phyloP scores from a whole-genome alignment of 2,329 filamentous ascomycete genomes.

The Ploettnerulaceae sp. region DNA sequence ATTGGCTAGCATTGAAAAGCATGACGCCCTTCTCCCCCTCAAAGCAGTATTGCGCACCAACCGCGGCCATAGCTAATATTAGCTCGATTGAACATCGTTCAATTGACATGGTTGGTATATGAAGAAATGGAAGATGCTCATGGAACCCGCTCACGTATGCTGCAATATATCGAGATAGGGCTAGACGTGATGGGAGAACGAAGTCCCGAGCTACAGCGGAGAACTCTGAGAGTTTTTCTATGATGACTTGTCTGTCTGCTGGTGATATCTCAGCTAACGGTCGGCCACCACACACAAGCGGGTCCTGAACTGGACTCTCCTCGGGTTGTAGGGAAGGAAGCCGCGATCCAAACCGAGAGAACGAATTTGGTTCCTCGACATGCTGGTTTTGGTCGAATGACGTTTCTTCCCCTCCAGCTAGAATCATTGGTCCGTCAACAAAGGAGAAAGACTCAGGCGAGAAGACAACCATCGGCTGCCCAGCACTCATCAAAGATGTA shows the following conservation, averaged over 20 bases:
- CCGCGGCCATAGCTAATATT: slow-evolving; percentile 60
- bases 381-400: slow-evolving; percentile 1
- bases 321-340: slow-evolving; percentile 16
- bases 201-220: slow-evolving; percentile 59
- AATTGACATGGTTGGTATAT: slow-evolving; percentile 60
- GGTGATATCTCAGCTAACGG: slow-evolving; percentile 43
- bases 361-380: slow-evolving; percentile 8
- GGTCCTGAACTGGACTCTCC: slow-evolving; percentile 3
- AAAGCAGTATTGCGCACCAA: slow-evolving; percentile 63
- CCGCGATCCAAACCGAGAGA: slow-evolving; percentile 16
- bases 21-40: slow-evolving; percentile 55
- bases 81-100: slow-evolving; percentile 64
- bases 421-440: slow-evolving; percentile 30
- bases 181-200: slow-evolving; percentile 63
- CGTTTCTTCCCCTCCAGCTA: background rate
- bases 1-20: slow-evolving; percentile 57
- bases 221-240: slow-evolving; percentile 52
- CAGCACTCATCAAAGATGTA: slow-evolving; percentile 43
- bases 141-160: slow-evolving; percentile 66
- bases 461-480: slow-evolving; percentile 47
- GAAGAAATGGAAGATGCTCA: slow-evolving; percentile 57
- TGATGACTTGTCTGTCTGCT: slow-evolving; percentile 41
- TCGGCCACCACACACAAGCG: background rate
- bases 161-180: slow-evolving; percentile 62
- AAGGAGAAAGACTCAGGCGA: slow-evolving; percentile 38